A percentile compares a stretch with the other conserved stretches of the same genome.
These are phyloP conservation scores for Sphenostylis stenocarpa DNA, from an alignment of 306 rosid species.

Conservation along the genomic window DNA sequence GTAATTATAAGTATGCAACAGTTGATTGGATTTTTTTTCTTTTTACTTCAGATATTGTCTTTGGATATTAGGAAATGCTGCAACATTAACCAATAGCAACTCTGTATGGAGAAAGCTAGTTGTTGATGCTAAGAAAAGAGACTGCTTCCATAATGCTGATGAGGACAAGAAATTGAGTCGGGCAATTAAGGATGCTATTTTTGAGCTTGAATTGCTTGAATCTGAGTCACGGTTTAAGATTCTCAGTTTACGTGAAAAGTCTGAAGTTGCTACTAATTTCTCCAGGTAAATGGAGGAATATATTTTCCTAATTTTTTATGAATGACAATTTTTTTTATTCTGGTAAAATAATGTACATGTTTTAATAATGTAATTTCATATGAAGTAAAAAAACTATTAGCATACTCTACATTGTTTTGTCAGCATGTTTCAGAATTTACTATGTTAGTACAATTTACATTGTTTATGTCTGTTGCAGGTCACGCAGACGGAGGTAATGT, in stretches of 20 bases:
- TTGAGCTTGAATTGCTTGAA: not conserved
- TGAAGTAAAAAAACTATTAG: no score
- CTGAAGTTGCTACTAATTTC: not conserved
- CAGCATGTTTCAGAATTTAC: no score
- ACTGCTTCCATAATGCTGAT: constrained; percentile 46
- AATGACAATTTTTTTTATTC: no score
- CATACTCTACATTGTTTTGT: no score
- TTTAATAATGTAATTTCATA: no score
- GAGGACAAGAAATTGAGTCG: constrained; percentile 45
- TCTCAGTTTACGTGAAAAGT: no score
- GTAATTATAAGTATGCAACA: not conserved
- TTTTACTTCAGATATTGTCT: constrained; percentile 42
- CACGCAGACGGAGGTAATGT: no score
- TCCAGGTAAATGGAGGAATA: constrained; percentile 16
- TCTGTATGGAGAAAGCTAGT: constrained; percentile 49
- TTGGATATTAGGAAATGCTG: constrained; percentile 58
- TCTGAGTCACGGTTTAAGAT: not conserved
- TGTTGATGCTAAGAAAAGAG: constrained; percentile 44
- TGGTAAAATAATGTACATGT: no score
- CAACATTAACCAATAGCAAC: constrained; percentile 35
- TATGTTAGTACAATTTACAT: no score
- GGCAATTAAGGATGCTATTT: not conserved
- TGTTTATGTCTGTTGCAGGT: no score
- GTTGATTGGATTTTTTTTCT: not conserved
- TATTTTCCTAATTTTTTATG: not conserved